Evolutionary conservation across 1,284 basidiomycete species (phyloP).

Genomic region (Sphagnurus paluster): DNA sequence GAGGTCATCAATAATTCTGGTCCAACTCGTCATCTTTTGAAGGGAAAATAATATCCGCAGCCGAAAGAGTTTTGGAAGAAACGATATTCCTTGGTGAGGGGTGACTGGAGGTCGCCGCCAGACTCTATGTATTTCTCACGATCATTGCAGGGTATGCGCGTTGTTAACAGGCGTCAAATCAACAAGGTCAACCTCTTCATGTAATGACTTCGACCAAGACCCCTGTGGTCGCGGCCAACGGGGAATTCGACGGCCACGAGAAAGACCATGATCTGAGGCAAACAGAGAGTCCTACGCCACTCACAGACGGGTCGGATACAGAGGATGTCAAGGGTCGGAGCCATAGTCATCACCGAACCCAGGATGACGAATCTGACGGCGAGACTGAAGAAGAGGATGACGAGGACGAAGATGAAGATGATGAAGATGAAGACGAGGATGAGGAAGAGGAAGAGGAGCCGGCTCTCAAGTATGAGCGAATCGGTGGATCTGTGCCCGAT

Average conservation of each 20-base stretch:
- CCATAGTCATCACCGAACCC: constrained; percentile 2
- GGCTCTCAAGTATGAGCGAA: constrained; percentile 86
- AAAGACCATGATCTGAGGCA: constrained; percentile 6
- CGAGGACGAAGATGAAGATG: constrained; percentile 38
- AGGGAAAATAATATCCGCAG: too few species aligned
- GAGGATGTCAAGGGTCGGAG: constrained; percentile 3
- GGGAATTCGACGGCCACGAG: constrained; percentile 6
- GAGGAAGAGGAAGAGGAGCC: constrained; percentile 81
- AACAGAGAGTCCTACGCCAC: constrained; percentile 5
- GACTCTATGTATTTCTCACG: too few species aligned
- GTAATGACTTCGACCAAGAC: constrained; percentile 14
- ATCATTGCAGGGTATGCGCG: not conserved
- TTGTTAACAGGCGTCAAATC: not conserved
- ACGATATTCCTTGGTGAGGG: too few species aligned
- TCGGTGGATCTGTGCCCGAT: constrained; percentile 75
- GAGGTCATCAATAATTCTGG: too few species aligned
- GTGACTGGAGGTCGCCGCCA: too few species aligned
- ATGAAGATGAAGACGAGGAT: constrained; percentile 54
- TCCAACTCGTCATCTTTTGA: too few species aligned
- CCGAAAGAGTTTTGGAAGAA: too few species aligned
- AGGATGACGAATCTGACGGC: constrained; percentile 22
- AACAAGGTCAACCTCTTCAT: constrained; percentile 9
- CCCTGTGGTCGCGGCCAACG: constrained; percentile 1
- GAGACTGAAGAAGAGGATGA: constrained; percentile 30
- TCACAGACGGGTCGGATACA: constrained; percentile 1